These are phyloP conservation scores for Ophiocordyceps camponoti-floridani DNA, from an alignment of 2,329 filamentous ascomycete genomes.

Conservation along the genomic window DNA sequence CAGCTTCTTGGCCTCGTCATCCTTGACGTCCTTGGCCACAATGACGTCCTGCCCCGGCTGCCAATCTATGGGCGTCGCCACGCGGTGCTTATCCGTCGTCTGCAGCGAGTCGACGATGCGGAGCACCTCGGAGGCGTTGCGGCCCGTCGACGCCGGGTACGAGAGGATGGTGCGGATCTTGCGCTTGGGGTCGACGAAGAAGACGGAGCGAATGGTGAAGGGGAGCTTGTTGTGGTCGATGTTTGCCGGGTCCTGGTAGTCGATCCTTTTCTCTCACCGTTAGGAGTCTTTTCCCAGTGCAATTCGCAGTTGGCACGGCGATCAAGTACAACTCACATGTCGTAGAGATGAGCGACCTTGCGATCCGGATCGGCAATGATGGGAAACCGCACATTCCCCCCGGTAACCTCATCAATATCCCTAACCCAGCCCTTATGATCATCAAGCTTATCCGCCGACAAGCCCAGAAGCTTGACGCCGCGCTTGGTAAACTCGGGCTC, in stretches of 20 bases:
- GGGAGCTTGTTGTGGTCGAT: conserved; percentile 69
- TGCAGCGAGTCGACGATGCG: conserved; percentile 65
- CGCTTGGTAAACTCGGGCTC: conserved; percentile 76
- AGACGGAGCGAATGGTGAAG: conserved; percentile 88
- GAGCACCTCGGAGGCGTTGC: conserved; percentile 64
- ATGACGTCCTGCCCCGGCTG: conserved; percentile 79
- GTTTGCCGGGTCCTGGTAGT: conserved; percentile 67
- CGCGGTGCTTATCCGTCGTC: conserved; percentile 71
- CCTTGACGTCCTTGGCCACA: conserved; percentile 66
- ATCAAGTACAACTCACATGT: conserved; percentile 37
- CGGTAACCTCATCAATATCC: conserved; percentile 67
- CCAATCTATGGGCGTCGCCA: conserved; percentile 88
- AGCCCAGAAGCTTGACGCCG: conserved; percentile 77
- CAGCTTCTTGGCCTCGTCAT: conserved; percentile 71
- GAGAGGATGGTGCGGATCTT: conserved; percentile 83
- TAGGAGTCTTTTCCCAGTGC: no score
- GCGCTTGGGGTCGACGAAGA: conserved; percentile 87
- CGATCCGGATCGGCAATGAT: conserved; percentile 69
- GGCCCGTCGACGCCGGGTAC: conserved; percentile 81
- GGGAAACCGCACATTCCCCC: conserved; percentile 53
- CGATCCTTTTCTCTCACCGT: conserved; percentile 27
- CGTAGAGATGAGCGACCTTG: conserved; percentile 58
- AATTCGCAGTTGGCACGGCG: no score
- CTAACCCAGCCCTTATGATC: conserved; percentile 81
- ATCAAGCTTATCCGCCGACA: conserved; percentile 71